phyloP scores from a whole-genome alignment of 2,329 filamentous ascomycete genomes.

The Bertia moriformis region DNA sequence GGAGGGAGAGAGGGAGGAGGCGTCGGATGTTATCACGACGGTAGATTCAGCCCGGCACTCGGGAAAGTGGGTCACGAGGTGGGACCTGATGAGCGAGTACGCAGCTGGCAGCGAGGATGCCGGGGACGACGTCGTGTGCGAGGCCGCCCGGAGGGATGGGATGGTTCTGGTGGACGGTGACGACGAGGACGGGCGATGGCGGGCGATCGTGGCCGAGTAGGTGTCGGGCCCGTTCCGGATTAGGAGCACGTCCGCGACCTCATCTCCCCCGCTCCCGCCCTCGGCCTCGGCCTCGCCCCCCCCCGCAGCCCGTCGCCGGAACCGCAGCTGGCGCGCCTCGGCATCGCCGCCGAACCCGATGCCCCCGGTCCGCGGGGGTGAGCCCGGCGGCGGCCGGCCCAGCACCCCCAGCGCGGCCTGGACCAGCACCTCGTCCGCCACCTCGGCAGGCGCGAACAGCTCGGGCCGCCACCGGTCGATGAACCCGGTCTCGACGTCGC shows the following conservation, averaged over 20 bases:
- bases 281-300: constrained; percentile 46
- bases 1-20: constrained; percentile 39
- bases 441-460: constrained; percentile 51
- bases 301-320: constrained; percentile 21
- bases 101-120: constrained; percentile 14
- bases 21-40: constrained; percentile 40
- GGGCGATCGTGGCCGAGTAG: constrained; percentile 29
- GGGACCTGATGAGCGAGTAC: constrained; percentile 14
- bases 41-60: constrained; percentile 68
- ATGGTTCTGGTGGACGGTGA: no score
- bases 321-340: constrained; percentile 36
- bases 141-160: no score
- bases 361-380: constrained; percentile 5
- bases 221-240: constrained; percentile 12
- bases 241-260: constrained; percentile 36
- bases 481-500: constrained; percentile 89
- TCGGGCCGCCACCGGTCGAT: constrained; percentile 76
- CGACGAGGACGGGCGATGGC: constrained; percentile 17
- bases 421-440: constrained; percentile 61
- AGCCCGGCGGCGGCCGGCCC: constrained; percentile 27
- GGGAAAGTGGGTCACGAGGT: constrained; percentile 64
- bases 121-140: constrained; percentile 12
- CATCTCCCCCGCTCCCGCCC: constrained; percentile 46
- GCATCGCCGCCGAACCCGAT: constrained; percentile 28
- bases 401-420: constrained; percentile 75